phyloP scores from a whole-genome alignment of 306 rosid species.

The Quercus aquifolioides region DNA sequence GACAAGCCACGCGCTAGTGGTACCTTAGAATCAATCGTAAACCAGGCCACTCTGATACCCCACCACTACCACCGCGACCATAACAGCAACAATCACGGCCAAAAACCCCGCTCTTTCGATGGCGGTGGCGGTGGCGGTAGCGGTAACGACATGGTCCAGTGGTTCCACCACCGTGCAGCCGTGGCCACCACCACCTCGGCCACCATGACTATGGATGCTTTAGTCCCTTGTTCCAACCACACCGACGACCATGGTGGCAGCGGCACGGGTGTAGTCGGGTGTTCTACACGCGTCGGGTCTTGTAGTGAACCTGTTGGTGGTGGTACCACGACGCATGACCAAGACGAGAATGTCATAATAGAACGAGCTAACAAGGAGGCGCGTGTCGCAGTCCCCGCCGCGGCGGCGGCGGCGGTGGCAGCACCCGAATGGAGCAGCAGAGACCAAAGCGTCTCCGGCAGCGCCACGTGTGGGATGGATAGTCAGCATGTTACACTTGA shows the following conservation, averaged over 20 bases:
- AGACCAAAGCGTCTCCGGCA: slow-evolving; percentile 53
- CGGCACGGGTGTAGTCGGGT: slow-evolving; percentile 26
- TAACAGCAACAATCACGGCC: too few species aligned
- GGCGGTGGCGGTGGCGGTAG: background rate
- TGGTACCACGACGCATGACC: background rate
- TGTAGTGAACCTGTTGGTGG: slow-evolving; percentile 27
- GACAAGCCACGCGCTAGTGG: slow-evolving; percentile 80
- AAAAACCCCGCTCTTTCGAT: background rate
- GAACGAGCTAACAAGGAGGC: slow-evolving; percentile 22
- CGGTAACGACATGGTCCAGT: slow-evolving; percentile 37
- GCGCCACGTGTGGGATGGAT: slow-evolving; percentile 52
- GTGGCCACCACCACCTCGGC: slow-evolving; percentile 12
- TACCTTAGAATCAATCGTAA: slow-evolving; percentile 85
- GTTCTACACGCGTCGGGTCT: slow-evolving; percentile 46
- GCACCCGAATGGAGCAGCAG: slow-evolving; percentile 33
- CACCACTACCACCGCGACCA: background rate
- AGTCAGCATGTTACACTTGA: slow-evolving; percentile 45
- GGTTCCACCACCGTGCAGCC: slow-evolving; percentile 31
- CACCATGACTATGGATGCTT: slow-evolving; percentile 54
- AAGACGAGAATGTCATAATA: slow-evolving; percentile 5
- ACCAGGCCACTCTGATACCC: slow-evolving; percentile 57
- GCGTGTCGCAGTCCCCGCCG: slow-evolving; percentile 9
- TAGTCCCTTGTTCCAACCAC: slow-evolving; percentile 65
- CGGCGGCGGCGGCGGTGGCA: fast-evolving
- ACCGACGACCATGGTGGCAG: slow-evolving; percentile 23